Evolutionary conservation across 2,329 filamentous ascomycete genomes (phyloP).

Genomic region (Calonectria fujianensis): DNA sequence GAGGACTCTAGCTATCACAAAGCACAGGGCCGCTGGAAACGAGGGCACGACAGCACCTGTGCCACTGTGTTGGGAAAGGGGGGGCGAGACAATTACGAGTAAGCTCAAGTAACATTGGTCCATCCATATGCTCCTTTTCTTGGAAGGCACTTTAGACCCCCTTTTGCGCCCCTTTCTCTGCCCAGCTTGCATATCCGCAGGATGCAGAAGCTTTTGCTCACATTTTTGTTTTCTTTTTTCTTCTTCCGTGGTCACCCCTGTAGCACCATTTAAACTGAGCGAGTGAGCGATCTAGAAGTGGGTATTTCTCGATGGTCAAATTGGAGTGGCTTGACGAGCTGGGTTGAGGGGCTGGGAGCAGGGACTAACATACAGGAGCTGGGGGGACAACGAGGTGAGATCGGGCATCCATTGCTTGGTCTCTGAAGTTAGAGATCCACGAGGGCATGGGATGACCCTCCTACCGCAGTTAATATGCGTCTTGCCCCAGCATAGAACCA

Average conservation of each 20-base stretch:
- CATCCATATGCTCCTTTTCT: slow-evolving; percentile 23
- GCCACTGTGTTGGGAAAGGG: slow-evolving; percentile 28
- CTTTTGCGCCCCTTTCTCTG: slow-evolving; percentile 27
- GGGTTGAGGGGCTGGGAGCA: slow-evolving; percentile 51
- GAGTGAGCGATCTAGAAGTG: slow-evolving; percentile 36
- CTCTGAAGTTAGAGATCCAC: slow-evolving; percentile 29
- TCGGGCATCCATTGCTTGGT: slow-evolving; percentile 33
- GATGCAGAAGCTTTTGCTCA: slow-evolving; percentile 14
- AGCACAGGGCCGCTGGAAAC: slow-evolving; percentile 12
- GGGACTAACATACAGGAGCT: slow-evolving; percentile 37
- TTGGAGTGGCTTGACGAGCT: slow-evolving; percentile 53
- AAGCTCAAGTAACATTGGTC: slow-evolving; percentile 32
- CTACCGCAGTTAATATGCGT: background rate
- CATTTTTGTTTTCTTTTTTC: background rate
- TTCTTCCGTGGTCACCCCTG: background rate
- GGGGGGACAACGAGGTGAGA: slow-evolving; percentile 29
- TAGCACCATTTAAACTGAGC: slow-evolving; percentile 24
- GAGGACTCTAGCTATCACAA: slow-evolving; percentile 18
- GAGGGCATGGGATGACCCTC: slow-evolving; percentile 21
- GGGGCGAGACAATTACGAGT: slow-evolving; percentile 25
- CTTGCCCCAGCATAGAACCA: background rate
- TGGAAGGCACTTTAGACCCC: background rate
- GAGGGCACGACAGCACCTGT: slow-evolving; percentile 18
- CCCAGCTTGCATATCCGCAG: slow-evolving; percentile 22
- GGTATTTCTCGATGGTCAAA: slow-evolving; percentile 46